Evolutionary conservation across 2,329 filamentous ascomycete species (phyloP).

Genomic region (Ceratocystis huliohia): DNA sequence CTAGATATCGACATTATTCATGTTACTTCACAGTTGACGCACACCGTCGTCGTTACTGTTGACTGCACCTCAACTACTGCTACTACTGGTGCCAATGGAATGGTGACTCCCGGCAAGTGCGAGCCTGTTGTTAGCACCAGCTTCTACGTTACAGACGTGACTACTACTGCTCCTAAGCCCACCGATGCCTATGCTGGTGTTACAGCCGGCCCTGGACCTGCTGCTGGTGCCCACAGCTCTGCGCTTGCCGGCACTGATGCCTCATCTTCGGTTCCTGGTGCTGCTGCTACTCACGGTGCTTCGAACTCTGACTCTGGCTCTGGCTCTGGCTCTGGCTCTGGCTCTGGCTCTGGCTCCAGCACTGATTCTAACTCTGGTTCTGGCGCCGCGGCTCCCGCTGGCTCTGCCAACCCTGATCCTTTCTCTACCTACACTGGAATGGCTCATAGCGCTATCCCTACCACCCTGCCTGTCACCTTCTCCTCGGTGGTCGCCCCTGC

Average conservation of each 20-base stretch:
- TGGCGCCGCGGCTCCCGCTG: neutral
- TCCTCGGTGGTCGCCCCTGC: neutral
- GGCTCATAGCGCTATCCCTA: neutral
- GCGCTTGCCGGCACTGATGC: neutral
- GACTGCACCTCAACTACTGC: conserved; percentile 11
- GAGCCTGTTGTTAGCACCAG: neutral
- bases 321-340: neutral
- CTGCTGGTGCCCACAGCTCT: neutral
- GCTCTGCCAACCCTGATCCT: neutral
- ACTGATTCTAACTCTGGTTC: neutral
- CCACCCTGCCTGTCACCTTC: neutral
- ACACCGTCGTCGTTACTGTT: conserved; percentile 8
- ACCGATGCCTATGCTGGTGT: neutral
- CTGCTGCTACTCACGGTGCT: neutral
- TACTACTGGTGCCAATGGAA: neutral
- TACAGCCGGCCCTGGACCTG: neutral
- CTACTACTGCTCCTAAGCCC: neutral
- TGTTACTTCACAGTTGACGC: neutral
- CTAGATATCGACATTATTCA: neutral
- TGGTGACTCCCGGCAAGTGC: neutral
- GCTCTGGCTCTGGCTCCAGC: neutral
- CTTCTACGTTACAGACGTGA: neutral
- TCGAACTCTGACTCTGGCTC: neutral
- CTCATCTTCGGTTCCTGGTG: neutral
- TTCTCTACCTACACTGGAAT: neutral